Conservation (phyloP, 1,139 yeast genomes). For the Candida tetrigidarum region DNA sequence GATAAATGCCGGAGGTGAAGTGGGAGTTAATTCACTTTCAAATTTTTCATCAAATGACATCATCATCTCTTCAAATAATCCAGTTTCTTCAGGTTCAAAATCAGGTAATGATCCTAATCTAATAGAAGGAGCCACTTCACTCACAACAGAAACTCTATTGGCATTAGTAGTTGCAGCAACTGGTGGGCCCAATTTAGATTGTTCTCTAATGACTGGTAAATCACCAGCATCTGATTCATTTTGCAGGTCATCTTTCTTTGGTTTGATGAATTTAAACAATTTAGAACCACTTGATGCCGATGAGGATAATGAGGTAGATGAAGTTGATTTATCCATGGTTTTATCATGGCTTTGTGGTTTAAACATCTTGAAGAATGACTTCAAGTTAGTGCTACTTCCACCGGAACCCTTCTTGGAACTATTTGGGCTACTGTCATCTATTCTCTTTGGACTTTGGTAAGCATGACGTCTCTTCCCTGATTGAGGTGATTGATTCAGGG, state of each 20-base stretch:
- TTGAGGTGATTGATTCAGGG: background rate
- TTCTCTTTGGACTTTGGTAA: constrained; percentile 1
- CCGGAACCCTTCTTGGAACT: background rate
- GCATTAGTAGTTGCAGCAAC: background rate
- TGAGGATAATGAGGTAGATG: constrained; percentile 8
- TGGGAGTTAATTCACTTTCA: constrained; percentile 24
- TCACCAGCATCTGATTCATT: too few species aligned
- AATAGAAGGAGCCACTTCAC: constrained; percentile 17
- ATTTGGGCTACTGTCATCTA: constrained; percentile 1
- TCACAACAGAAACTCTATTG: constrained; percentile 15
- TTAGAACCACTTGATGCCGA: constrained; percentile 8
- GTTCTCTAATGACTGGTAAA: constrained; percentile 4
- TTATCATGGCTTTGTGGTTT: constrained; percentile 10
- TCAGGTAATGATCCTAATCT: constrained; percentile 29
- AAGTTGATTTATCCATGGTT: constrained; percentile 8
- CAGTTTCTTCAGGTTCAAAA: constrained; percentile 33
- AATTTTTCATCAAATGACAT: constrained; percentile 31
- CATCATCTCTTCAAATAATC: constrained; percentile 40
- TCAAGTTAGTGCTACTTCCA: constrained; percentile 10
- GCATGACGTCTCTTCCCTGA: constrained; percentile 2
- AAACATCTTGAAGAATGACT: constrained; percentile 16
- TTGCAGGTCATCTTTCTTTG: constrained; percentile 4
- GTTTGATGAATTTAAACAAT: constrained; percentile 9
- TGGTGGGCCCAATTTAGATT: constrained; percentile 4
- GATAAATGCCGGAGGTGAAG: constrained; percentile 18